phyloP scores from a whole-genome alignment of 2,329 filamentous ascomycete genomes.

The Thermoascus crustaceus region DNA sequence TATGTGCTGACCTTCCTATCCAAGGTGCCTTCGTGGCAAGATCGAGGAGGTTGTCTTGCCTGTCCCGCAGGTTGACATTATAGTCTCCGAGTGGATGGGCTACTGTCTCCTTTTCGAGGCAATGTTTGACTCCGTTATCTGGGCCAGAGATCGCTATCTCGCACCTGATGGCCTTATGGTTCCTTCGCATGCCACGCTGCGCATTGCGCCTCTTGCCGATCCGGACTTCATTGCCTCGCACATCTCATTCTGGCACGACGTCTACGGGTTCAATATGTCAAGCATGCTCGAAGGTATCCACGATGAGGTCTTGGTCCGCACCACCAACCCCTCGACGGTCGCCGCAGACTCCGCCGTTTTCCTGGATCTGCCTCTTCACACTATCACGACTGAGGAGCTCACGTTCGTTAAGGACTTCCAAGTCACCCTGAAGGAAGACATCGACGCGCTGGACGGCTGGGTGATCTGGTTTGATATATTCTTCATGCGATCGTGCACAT shows the following conservation, averaged over 20 bases:
- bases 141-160: slow-evolving; percentile 79
- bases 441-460: slow-evolving; percentile 73
- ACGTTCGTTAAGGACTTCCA: slow-evolving; percentile 64
- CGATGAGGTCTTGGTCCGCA: slow-evolving; percentile 71
- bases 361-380: slow-evolving; percentile 68
- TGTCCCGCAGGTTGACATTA: slow-evolving; percentile 78
- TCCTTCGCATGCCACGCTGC: slow-evolving; percentile 75
- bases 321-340: slow-evolving; percentile 53
- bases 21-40: slow-evolving; percentile 64
- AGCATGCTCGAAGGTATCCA: slow-evolving; percentile 78
- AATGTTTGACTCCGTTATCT: slow-evolving; percentile 89
- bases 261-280: slow-evolving; percentile 92
- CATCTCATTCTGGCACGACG: slow-evolving; percentile 78
- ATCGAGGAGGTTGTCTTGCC: slow-evolving; percentile 80
- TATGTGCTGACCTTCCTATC: neutral
- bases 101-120: slow-evolving; percentile 90
- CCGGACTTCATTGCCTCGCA: slow-evolving; percentile 68
- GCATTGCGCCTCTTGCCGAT: slow-evolving; percentile 72
- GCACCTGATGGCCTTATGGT: slow-evolving; percentile 72
- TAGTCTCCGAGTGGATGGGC: slow-evolving; percentile 97
- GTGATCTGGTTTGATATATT: slow-evolving; percentile 92
- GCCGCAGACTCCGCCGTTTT: slow-evolving; percentile 54
- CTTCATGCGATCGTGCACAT: slow-evolving; percentile 59
- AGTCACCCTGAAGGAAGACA: slow-evolving; percentile 51
- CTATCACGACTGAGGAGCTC: slow-evolving; percentile 61